Conservation (phyloP, 345 rosid genomes). For the Populus tremula region DNA sequence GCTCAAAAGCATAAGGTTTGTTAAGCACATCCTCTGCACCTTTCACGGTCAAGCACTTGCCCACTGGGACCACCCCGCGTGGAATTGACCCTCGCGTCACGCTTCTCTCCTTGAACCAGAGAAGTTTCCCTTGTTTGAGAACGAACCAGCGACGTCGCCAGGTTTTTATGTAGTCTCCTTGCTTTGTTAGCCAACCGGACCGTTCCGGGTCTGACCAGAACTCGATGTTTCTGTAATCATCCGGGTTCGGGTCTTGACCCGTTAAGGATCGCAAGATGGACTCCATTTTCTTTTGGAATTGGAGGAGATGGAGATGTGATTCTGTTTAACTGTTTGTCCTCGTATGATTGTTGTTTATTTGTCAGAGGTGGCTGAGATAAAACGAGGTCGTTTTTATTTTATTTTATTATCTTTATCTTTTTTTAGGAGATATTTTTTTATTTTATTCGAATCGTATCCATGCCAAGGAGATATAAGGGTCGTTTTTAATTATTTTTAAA, state of each 20-base stretch:
- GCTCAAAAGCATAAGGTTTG: conserved; percentile 35
- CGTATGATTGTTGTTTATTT: neutral
- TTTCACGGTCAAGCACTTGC: conserved; percentile 31
- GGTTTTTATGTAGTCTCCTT: conserved; percentile 31
- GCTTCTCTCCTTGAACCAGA: conserved; percentile 31
- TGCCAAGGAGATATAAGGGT: neutral
- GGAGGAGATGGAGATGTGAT: neutral
- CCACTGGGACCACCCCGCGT: conserved; percentile 28
- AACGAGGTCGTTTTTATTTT: neutral
- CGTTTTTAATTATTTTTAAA: too few relatives aligned
- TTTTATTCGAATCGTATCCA: neutral
- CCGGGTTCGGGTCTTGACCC: conserved; percentile 32
- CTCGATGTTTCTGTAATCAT: conserved; percentile 22
- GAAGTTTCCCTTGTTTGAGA: conserved; percentile 33
- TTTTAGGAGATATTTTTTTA: too few relatives aligned
- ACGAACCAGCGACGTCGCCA: conserved; percentile 35
- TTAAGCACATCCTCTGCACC: conserved; percentile 35
- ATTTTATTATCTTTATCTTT: too few relatives aligned
- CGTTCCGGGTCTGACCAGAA: conserved; percentile 36
- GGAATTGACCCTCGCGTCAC: conserved; percentile 24
- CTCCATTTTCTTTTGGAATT: conserved; percentile 10
- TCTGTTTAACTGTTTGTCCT: neutral
- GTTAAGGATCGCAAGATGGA: conserved; percentile 25
- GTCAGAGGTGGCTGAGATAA: too few relatives aligned
- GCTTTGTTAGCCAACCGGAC: conserved; percentile 28